A percentile compares a stretch with the other conserved stretches of the same genome.
phyloP scores from a whole-genome alignment of 2,329 filamentous ascomycete genomes.

The Pseudogymnoascus sp. region DNA sequence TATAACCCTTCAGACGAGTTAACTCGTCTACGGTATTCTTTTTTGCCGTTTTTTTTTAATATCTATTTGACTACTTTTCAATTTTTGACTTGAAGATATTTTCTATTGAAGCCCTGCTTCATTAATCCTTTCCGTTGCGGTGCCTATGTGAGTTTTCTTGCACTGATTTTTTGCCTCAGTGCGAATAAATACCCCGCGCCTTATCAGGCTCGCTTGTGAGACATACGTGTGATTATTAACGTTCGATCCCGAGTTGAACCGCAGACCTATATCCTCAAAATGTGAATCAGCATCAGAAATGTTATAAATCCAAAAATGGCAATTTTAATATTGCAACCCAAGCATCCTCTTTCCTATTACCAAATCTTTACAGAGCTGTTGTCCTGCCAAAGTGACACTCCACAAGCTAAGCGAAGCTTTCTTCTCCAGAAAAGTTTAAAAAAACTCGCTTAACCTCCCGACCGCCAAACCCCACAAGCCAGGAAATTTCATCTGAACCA shows the following conservation, averaged over 20 bases:
- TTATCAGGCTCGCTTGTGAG: not conserved
- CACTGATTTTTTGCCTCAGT: not conserved
- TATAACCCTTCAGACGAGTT: conserved; percentile 7
- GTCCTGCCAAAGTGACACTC: not conserved
- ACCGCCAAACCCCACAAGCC: conserved; percentile 4
- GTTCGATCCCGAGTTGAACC: not conserved
- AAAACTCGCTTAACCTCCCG: conserved; percentile 6
- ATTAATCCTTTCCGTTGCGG: not conserved
- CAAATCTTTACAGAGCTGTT: not conserved
- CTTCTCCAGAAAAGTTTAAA: not conserved
- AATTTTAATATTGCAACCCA: not conserved
- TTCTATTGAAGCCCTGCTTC: not conserved
- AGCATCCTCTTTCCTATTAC: not conserved
- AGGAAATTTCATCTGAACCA: conserved; percentile 9
- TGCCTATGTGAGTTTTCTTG: not conserved
- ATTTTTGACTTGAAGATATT: not conserved
- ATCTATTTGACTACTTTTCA: not conserved
- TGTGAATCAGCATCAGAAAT: not conserved
- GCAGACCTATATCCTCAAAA: not conserved
- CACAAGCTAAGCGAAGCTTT: not conserved
- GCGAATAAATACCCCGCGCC: not conserved
- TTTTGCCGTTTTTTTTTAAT: not conserved
- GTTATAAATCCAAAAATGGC: not conserved
- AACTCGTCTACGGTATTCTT: not conserved
- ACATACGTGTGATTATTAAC: not conserved